A percentile compares a stretch with the other conserved stretches of the same genome.
These are phyloP conservation scores for Metschnikowia cubensis DNA, from an alignment of 805 yeast genomes.

Conservation along the genomic window DNA sequence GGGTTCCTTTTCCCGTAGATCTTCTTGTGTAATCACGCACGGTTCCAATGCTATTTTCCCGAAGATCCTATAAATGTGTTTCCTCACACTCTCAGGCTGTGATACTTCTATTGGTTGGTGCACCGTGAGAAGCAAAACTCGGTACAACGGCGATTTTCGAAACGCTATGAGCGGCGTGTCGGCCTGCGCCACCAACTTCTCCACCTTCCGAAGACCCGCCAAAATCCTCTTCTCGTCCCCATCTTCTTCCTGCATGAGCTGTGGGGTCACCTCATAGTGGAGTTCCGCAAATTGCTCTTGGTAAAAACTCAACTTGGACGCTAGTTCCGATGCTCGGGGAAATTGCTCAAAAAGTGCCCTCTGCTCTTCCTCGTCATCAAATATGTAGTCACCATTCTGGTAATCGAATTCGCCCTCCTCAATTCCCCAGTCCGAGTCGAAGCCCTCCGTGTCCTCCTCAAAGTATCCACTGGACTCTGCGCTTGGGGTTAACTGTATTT, in stretches of 20 bases:
- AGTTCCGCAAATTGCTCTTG: conserved; percentile 18
- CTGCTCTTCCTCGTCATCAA: conserved; percentile 31
- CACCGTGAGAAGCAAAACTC: conserved; percentile 28
- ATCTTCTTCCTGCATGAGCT: conserved; percentile 10
- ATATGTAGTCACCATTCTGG: conserved; percentile 36
- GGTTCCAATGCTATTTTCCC: conserved; percentile 9
- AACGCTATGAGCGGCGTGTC: conserved; percentile 30
- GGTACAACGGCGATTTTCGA: conserved; percentile 27
- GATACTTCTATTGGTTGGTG: conserved; percentile 26
- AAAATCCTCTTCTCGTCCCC: conserved; percentile 13
- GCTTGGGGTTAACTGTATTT: background rate
- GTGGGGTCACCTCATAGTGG: conserved; percentile 15
- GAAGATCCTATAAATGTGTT: conserved; percentile 21
- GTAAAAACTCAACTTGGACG: conserved; percentile 14
- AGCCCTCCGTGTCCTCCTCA: conserved; percentile 6
- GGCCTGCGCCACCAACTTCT: conserved; percentile 12
- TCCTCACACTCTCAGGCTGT: background rate
- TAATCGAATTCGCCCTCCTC: conserved; percentile 27
- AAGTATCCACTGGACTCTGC: background rate
- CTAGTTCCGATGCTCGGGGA: conserved; percentile 24
- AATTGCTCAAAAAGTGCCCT: conserved; percentile 21
- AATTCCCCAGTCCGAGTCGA: conserved; percentile 41
- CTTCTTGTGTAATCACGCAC: conserved; percentile 14
- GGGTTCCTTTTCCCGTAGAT: conserved; percentile 8
- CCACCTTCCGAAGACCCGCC: conserved; percentile 17